A percentile compares a stretch with the other conserved stretches of the same genome.
Conservation (phyloP, 2,329 filamentous ascomycete genomes). For the Hymenoscyphus linearis region DNA sequence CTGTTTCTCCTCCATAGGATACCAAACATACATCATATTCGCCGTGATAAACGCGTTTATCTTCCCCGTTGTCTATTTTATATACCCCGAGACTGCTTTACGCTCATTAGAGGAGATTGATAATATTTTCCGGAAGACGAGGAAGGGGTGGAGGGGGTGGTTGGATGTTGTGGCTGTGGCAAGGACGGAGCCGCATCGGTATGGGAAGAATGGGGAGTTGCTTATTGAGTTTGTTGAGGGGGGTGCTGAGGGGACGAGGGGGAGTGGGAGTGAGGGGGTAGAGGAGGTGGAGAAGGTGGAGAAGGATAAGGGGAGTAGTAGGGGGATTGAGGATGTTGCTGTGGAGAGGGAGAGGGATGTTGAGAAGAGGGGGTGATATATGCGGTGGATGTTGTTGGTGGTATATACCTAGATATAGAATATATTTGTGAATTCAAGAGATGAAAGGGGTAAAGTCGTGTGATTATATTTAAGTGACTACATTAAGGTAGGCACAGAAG, state of each 20-base stretch:
- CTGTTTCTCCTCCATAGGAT: slow-evolving; percentile 44
- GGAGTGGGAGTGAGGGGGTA: slow-evolving; percentile 7
- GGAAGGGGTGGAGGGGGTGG: slow-evolving; percentile 29
- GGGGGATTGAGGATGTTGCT: slow-evolving; percentile 11
- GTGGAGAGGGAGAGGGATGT: slow-evolving; percentile 1
- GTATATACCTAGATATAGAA: no score
- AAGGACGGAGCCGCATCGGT: slow-evolving; percentile 46
- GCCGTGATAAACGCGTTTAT: slow-evolving; percentile 46
- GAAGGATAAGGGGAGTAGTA: not conserved
- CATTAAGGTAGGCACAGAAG: no score
- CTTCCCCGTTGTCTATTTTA: slow-evolving; percentile 46
- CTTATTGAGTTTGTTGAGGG: slow-evolving; percentile 34
- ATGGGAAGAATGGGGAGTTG: slow-evolving; percentile 54
- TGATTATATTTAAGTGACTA: no score
- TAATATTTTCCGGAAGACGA: slow-evolving; percentile 54
- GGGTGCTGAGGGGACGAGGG: slow-evolving; percentile 14
- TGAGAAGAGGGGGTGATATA: slow-evolving; percentile 7
- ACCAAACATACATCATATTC: slow-evolving; percentile 61
- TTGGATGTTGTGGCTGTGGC: slow-evolving; percentile 40
- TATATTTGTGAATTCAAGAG: no score
- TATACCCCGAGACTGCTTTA: slow-evolving; percentile 61
- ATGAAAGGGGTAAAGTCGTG: no score
- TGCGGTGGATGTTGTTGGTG: no score
- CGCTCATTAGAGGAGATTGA: slow-evolving; percentile 64
- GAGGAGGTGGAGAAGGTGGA: no score